phyloP scores from a whole-genome alignment of 2,329 filamentous ascomycete species.

The Fusarium aywerte region DNA sequence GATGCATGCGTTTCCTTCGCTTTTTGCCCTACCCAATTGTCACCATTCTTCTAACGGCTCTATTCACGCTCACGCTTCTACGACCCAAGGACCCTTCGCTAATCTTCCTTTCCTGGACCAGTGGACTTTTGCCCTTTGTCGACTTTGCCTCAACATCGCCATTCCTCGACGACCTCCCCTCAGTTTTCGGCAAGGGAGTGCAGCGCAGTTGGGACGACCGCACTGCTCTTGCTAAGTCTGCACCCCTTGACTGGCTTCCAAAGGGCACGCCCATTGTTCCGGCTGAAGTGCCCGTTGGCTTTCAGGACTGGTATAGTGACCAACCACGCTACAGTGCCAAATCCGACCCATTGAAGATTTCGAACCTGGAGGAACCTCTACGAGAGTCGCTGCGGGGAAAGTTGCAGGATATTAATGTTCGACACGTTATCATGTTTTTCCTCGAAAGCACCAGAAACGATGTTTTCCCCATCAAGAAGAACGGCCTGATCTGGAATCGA shows the following conservation, averaged over 20 bases:
- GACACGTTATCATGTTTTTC: slow-evolving; percentile 57
- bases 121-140: slow-evolving; percentile 49
- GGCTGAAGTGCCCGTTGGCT: slow-evolving; percentile 22
- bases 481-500: slow-evolving; percentile 52
- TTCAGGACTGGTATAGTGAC: slow-evolving; percentile 44
- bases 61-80: slow-evolving; percentile 40
- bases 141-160: slow-evolving; percentile 50
- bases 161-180: slow-evolving; percentile 42
- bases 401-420: slow-evolving; percentile 51
- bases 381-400: slow-evolving; percentile 43
- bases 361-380: slow-evolving; percentile 52
- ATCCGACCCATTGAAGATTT: slow-evolving; percentile 55
- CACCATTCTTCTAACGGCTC: slow-evolving; percentile 41
- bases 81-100: slow-evolving; percentile 50
- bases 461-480: slow-evolving; percentile 57
- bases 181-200: slow-evolving; percentile 44
- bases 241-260: slow-evolving; percentile 43
- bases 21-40: slow-evolving; percentile 40
- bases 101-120: slow-evolving; percentile 52
- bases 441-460: slow-evolving; percentile 59
- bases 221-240: slow-evolving; percentile 43
- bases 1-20: slow-evolving; percentile 7
- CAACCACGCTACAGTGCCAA: slow-evolving; percentile 50
- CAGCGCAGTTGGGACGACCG: slow-evolving; percentile 44
- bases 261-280: neutral